These are phyloP conservation scores for Ceratocystis destructans DNA, from an alignment of 2,329 filamentous ascomycete genomes.

Conservation along the genomic window DNA sequence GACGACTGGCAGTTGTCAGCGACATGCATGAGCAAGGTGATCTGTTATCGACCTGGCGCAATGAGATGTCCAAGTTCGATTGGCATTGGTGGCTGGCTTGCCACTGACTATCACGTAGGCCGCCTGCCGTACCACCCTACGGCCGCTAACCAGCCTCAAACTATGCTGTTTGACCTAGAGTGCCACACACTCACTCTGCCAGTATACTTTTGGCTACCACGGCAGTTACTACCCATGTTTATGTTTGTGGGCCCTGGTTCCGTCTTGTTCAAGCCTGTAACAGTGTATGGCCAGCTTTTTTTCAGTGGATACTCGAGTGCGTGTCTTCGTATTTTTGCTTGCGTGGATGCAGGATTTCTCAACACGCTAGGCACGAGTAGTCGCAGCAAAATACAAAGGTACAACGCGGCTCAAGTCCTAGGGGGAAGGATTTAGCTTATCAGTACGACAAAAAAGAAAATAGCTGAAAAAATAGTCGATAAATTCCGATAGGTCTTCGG, in stretches of 20 bases:
- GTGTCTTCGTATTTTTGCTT: neutral
- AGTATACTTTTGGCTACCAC: slow-evolving; percentile 4
- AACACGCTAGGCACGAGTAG: neutral
- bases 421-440: neutral
- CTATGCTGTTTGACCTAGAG: neutral
- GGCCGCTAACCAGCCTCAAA: neutral
- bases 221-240: neutral
- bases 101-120: neutral
- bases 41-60: neutral
- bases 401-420: neutral
- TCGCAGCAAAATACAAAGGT: neutral
- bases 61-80: neutral
- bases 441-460: neutral
- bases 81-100: neutral
- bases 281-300: too few species aligned
- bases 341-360: neutral
- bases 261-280: neutral
- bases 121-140: neutral
- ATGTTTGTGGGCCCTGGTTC: neutral
- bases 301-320: too few species aligned
- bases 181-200: neutral
- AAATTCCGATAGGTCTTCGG: neutral
- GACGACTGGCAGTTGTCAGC: neutral
- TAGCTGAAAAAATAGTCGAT: neutral
- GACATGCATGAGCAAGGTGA: neutral